These are phyloP conservation scores for Beauveria brongniartii DNA, from an alignment of 2,329 filamentous ascomycete species.

Conservation along the genomic window DNA sequence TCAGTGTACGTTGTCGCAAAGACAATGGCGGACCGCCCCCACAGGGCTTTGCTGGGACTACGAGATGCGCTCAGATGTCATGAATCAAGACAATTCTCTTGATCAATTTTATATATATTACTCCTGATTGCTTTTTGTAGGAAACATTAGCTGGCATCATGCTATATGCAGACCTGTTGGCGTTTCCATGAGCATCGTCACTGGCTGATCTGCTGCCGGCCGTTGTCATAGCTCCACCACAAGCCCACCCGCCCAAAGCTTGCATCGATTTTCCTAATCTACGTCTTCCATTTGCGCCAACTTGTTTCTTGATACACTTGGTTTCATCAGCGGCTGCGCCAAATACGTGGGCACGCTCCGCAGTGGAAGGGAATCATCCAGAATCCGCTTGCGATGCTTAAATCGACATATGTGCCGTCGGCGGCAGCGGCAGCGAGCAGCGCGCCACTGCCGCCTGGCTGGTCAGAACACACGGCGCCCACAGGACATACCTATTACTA, in stretches of 20 bases:
- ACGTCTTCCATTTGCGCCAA: neutral
- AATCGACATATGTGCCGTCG: conserved; percentile 64
- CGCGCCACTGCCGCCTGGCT: conserved; percentile 65
- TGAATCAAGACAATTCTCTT: neutral
- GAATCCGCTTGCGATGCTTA: conserved; percentile 48
- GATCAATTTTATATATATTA: no score
- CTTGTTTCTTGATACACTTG: neutral
- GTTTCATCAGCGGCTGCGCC: neutral
- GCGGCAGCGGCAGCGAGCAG: conserved; percentile 25
- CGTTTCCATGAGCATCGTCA: neutral
- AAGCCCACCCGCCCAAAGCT: neutral
- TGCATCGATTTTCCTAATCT: neutral
- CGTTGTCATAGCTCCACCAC: neutral
- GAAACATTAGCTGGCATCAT: neutral
- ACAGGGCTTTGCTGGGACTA: neutral
- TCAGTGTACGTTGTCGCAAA: neutral
- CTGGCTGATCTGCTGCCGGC: neutral
- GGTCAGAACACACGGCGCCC: conserved; percentile 90
- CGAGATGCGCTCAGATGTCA: neutral
- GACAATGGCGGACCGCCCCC: neutral
- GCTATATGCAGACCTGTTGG: neutral
- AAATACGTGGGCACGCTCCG: neutral
- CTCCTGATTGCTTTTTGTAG: neutral
- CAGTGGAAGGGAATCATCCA: neutral
- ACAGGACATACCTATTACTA: conserved; percentile 86